Evolutionary conservation across 768 basidiomycete genomes (phyloP).

Genomic region (Pisolithus orientalis): DNA sequence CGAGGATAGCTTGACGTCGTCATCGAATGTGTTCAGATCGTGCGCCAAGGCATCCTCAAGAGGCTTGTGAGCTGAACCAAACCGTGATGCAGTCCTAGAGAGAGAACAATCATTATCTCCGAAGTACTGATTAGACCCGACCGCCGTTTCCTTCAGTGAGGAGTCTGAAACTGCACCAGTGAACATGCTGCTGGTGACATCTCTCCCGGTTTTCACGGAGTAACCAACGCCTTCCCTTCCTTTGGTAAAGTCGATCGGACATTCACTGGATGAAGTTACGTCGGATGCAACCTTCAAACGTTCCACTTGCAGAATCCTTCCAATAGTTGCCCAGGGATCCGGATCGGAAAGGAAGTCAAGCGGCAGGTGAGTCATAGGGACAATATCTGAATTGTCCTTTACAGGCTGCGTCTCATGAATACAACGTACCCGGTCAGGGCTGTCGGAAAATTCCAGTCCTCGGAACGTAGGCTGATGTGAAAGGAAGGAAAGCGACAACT

Average conservation of each 20-base stretch:
- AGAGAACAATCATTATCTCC: neutral
- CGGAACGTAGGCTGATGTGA: neutral
- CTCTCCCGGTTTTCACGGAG: neutral
- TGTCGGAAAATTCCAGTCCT: neutral
- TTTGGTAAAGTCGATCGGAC: constrained; percentile 13
- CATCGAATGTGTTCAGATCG: neutral
- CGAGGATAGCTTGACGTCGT: neutral
- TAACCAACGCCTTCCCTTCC: constrained; percentile 24
- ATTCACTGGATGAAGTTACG: neutral
- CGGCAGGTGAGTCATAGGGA: neutral
- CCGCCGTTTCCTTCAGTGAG: neutral
- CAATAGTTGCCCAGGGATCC: constrained; percentile 27
- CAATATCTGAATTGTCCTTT: neutral
- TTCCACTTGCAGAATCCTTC: constrained; percentile 17
- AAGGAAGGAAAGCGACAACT: too few relatives aligned
- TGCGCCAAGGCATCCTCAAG: neutral
- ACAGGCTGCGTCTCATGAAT: neutral
- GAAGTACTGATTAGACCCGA: neutral
- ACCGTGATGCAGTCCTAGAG: neutral
- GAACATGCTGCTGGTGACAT: neutral
- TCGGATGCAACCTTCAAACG: neutral
- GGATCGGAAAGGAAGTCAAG: constrained; percentile 26
- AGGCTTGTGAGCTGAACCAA: too few relatives aligned
- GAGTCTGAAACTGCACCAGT: neutral
- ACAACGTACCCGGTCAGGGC: neutral